These are phyloP conservation scores for Phlyctochytrium arcticum DNA, from an alignment of 192 early-diverging fungal genomes.

Conservation along the genomic window DNA sequence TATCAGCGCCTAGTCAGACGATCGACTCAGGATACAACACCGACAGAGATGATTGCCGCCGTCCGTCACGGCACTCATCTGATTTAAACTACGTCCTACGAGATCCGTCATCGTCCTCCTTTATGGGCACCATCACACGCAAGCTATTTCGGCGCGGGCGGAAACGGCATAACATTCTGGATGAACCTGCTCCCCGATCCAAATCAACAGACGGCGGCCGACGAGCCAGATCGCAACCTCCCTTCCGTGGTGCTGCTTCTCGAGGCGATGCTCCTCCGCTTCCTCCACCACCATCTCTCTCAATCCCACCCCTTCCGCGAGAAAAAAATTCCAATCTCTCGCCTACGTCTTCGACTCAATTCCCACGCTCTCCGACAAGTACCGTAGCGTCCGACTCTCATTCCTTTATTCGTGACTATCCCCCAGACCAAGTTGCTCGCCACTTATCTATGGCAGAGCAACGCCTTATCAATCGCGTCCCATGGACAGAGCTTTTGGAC, in stretches of 20 bases:
- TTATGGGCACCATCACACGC: too few species aligned
- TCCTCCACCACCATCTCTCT: not conserved
- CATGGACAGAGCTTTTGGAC: slow-evolving; percentile 12
- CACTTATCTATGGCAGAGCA: slow-evolving; percentile 14
- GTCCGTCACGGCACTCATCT: not conserved
- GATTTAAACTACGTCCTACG: too few species aligned
- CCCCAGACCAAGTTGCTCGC: slow-evolving; percentile 11
- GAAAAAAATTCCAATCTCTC: too few species aligned
- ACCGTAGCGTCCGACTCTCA: too few species aligned
- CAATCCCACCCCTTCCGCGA: too few species aligned
- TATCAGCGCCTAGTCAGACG: not conserved
- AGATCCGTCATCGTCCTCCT: too few species aligned
- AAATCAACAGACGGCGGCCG: too few species aligned
- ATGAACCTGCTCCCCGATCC: too few species aligned
- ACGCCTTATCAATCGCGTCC: not conserved
- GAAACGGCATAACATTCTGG: not conserved
- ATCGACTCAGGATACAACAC: not conserved
- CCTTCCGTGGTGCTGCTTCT: not conserved
- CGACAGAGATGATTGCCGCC: too few species aligned
- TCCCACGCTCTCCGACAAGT: not conserved
- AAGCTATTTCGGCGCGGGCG: not conserved
- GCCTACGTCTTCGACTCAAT: not conserved
- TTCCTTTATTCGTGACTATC: slow-evolving; percentile 1
- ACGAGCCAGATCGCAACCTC: too few species aligned
- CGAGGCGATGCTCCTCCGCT: too few species aligned